These are phyloP conservation scores for Colletotrichum musae DNA, from an alignment of 2,329 filamentous ascomycete species.

Conservation along the genomic window DNA sequence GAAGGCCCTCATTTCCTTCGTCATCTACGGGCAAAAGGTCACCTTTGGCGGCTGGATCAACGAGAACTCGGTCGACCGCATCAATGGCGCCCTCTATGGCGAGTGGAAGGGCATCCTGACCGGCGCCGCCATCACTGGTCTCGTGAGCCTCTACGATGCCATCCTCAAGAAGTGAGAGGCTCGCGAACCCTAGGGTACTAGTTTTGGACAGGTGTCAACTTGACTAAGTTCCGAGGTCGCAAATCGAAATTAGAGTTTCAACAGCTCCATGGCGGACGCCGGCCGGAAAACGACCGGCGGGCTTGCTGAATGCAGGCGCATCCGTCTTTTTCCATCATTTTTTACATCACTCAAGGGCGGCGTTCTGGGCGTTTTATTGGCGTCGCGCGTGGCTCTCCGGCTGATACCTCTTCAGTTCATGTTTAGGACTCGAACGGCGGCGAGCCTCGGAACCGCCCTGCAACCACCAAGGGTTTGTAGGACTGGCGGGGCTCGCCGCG, in stretches of 20 bases:
- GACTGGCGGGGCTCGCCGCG: not conserved
- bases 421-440: conserved; percentile 1
- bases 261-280: not conserved
- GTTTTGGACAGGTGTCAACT: not conserved
- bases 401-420: conserved; percentile 38
- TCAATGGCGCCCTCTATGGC: conserved; percentile 78
- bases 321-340: not conserved
- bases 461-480: not conserved
- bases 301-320: not conserved
- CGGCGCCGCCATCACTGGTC: conserved; percentile 76
- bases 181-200: not conserved
- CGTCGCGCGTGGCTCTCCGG: conserved; percentile 37
- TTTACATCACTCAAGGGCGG: conserved; percentile 36
- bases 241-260: not conserved
- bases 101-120: conserved; percentile 80
- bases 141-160: conserved; percentile 84
- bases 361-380: conserved; percentile 41
- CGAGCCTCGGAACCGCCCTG: not conserved
- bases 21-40: conserved; percentile 81
- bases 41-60: conserved; percentile 75
- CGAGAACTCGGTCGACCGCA: conserved; percentile 70
- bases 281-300: not conserved
- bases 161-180: conserved; percentile 74
- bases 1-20: conserved; percentile 86
- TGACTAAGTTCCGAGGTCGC: not conserved